phyloP scores from a whole-genome alignment of 208 protist genomes.

The Novymonas esmeraldas region DNA sequence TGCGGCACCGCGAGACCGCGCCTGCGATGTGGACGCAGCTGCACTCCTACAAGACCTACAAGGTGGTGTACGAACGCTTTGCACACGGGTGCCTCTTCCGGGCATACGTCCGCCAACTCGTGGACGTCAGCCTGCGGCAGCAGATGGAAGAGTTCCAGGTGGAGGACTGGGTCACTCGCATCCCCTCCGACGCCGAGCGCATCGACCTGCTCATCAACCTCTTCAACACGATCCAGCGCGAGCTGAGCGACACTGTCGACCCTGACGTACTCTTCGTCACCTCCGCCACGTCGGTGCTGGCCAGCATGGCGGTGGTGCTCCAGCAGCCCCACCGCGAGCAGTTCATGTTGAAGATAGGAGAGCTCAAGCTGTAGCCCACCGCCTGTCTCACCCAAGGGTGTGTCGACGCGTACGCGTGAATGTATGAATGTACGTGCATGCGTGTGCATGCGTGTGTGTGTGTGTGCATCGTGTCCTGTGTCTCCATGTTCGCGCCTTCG shows the following conservation, averaged over 20 bases:
- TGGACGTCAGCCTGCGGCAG: slow-evolving; percentile 57
- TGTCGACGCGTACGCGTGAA: background rate
- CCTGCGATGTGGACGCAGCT: slow-evolving; percentile 55
- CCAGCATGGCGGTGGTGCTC: slow-evolving; percentile 66
- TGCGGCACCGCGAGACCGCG: slow-evolving; percentile 57
- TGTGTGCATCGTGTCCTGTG: no score
- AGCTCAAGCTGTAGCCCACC: slow-evolving; percentile 49
- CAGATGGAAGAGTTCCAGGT: slow-evolving; percentile 57
- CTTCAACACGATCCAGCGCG: slow-evolving; percentile 57
- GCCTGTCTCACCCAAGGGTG: no score
- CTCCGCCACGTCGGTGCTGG: slow-evolving; percentile 66
- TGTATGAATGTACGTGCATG: slow-evolving; percentile 1
- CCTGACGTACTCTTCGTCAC: slow-evolving; percentile 81
- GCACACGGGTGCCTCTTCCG: slow-evolving; percentile 69
- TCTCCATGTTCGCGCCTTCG: no score
- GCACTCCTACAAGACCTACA: slow-evolving; percentile 78
- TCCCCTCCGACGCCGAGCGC: slow-evolving; percentile 60
- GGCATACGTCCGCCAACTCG: slow-evolving; percentile 53
- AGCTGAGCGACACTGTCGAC: slow-evolving; percentile 61
- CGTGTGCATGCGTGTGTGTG: slow-evolving; percentile 9
- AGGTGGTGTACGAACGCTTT: slow-evolving; percentile 81
- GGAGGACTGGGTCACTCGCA: slow-evolving; percentile 48
- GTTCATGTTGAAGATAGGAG: slow-evolving; percentile 72
- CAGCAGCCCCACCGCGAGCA: slow-evolving; percentile 65
- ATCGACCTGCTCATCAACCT: slow-evolving; percentile 80